phyloP scores from a whole-genome alignment of 2,329 filamentous ascomycete genomes.

The Fusarium xylarioides region DNA sequence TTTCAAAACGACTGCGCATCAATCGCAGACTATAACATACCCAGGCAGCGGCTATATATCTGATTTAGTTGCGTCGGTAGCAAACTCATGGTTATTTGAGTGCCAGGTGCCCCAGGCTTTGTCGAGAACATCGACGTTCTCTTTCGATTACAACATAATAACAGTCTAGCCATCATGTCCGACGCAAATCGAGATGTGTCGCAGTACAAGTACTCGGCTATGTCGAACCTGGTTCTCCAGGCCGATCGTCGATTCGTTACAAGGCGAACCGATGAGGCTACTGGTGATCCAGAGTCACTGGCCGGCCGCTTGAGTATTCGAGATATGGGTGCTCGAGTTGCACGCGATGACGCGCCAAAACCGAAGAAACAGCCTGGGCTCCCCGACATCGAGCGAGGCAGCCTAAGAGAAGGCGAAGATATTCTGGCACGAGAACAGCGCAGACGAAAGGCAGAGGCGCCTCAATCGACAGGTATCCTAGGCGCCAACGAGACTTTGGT shows the following conservation, averaged over 20 bases:
- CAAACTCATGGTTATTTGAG: conserved; percentile 49
- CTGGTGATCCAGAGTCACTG: conserved; percentile 95
- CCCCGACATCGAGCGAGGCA: conserved; percentile 77
- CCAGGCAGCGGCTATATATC: conserved; percentile 22
- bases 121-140: conserved; percentile 51
- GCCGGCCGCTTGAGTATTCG: conserved; percentile 92
- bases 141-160: conserved; percentile 41
- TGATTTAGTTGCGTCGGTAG: conserved; percentile 26
- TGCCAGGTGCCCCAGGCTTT: conserved; percentile 47
- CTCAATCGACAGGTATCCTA: conserved; percentile 78
- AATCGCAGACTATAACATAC: conserved; percentile 37
- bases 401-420: conserved; percentile 81
- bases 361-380: conserved; percentile 78
- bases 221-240: conserved; percentile 99
- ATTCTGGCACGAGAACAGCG: conserved; percentile 84
- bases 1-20: conserved; percentile 37
- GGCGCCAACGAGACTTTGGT: conserved; percentile 87
- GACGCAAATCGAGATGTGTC: conserved; percentile 84
- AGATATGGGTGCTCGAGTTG: conserved; percentile 91
- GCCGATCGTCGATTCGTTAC: conserved; percentile 96
- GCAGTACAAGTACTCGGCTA: conserved; percentile 99
- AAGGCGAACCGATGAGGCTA: conserved; percentile 91
- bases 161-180: conserved; percentile 67
- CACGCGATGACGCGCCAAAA: conserved; percentile 81
- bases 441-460: conserved; percentile 80